Evolutionary conservation across 108 stramenopile species (phyloP).

Genomic region (Seminavis robusta): DNA sequence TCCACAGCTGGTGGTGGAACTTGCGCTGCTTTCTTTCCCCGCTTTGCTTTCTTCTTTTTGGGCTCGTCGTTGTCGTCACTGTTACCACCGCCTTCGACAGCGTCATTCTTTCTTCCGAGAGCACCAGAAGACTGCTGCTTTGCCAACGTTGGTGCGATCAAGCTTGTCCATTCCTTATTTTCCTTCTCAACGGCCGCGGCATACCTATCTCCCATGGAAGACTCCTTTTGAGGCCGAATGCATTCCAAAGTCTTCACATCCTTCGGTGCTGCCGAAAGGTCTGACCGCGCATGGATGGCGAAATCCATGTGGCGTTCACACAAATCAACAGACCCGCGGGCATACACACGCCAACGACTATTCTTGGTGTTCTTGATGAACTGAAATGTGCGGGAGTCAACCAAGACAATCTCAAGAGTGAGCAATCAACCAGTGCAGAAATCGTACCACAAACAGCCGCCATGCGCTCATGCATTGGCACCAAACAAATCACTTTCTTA

Average conservation of each 20-base stretch:
- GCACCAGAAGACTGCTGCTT: background rate
- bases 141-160: background rate
- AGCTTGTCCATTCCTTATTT: conserved; percentile 35
- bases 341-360: conserved; percentile 77
- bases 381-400: conserved; percentile 3
- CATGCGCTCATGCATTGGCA: no score
- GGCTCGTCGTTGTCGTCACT: conserved; percentile 16
- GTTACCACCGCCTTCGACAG: conserved; percentile 17
- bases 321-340: conserved; percentile 77
- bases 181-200: conserved; percentile 76
- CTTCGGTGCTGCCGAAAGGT: conserved; percentile 72
- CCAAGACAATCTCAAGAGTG: no score
- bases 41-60: conserved; percentile 22
- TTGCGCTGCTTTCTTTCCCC: conserved; percentile 1
- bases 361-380: conserved; percentile 77
- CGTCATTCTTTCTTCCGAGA: conserved; percentile 13
- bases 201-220: conserved; percentile 76
- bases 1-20: background rate
- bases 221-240: conserved; percentile 54
- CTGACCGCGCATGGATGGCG: conserved; percentile 50
- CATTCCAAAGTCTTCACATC: conserved; percentile 81
- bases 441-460: no score
- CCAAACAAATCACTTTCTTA: no score
- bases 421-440: no score
- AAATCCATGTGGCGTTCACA: conserved; percentile 61